A percentile compares a stretch with the other conserved stretches of the same genome.
Conservation (phyloP, 768 basidiomycete species). For the Coprinellus micaceus region DNA sequence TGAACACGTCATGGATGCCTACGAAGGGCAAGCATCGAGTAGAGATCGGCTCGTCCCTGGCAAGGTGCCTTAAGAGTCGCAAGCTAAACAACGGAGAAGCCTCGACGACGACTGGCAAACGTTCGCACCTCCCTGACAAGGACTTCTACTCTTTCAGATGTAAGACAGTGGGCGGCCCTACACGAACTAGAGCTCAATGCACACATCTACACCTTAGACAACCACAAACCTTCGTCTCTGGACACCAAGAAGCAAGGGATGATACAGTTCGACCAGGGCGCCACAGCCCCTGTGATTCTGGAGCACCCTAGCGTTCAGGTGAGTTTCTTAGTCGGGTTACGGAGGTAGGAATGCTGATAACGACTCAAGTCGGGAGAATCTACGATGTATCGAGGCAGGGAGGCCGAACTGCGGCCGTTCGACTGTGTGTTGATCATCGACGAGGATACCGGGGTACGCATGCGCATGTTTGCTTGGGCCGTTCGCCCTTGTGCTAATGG, state of each 20-base stretch:
- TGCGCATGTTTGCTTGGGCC: not conserved
- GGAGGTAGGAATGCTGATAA: too few species aligned
- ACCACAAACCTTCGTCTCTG: slow-evolving; percentile 71
- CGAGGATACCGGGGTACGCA: slow-evolving; percentile 62
- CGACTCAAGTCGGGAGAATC: slow-evolving; percentile 52
- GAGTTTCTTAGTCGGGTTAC: slow-evolving; percentile 13
- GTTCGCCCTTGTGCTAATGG: slow-evolving; percentile 8
- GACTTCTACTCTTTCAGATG: slow-evolving; percentile 80
- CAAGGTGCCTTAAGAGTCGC: slow-evolving; percentile 65
- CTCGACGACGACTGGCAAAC: slow-evolving; percentile 25
- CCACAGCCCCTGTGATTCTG: slow-evolving; percentile 46
- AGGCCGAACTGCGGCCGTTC: slow-evolving; percentile 58
- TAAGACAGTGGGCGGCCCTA: slow-evolving; percentile 31
- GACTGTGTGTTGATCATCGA: slow-evolving; percentile 82
- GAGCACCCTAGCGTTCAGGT: slow-evolving; percentile 71
- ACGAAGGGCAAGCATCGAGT: slow-evolving; percentile 55
- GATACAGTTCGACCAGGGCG: slow-evolving; percentile 53
- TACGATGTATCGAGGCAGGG: slow-evolving; percentile 55
- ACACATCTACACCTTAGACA: slow-evolving; percentile 41
- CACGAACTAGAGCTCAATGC: not conserved
- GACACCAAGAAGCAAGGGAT: slow-evolving; percentile 63
- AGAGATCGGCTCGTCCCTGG: slow-evolving; percentile 58
- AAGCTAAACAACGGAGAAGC: slow-evolving; percentile 47
- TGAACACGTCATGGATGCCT: slow-evolving; percentile 52
- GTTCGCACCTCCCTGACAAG: slow-evolving; percentile 52